Conservation (phyloP, 2,329 filamentous ascomycete genomes). For the Colletotrichum costaricense region DNA sequence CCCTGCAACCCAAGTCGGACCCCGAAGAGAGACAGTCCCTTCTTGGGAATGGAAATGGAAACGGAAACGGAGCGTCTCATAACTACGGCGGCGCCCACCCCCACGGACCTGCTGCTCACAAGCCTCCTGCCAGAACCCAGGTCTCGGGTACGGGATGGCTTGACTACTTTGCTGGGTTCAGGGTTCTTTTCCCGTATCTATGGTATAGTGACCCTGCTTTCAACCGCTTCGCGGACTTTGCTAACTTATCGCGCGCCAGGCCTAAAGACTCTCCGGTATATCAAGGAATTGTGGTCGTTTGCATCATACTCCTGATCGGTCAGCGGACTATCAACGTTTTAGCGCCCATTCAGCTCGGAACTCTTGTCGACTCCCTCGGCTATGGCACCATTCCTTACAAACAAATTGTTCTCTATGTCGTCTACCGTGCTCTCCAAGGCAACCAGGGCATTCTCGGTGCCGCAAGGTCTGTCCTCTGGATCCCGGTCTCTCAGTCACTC, state of each 20-base stretch:
- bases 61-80: slow-evolving; percentile 45
- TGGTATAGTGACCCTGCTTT: slow-evolving; percentile 44
- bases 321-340: slow-evolving; percentile 58
- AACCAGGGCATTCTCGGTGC: slow-evolving; percentile 57
- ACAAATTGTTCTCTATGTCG: slow-evolving; percentile 54
- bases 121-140: slow-evolving; percentile 40
- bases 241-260: slow-evolving; percentile 41
- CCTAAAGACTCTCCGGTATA: slow-evolving; percentile 54
- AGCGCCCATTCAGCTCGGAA: slow-evolving; percentile 55
- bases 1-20: slow-evolving; percentile 41
- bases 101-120: not conserved
- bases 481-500: slow-evolving; percentile 56
- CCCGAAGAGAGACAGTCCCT: slow-evolving; percentile 52
- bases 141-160: slow-evolving; percentile 53
- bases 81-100: slow-evolving; percentile 43
- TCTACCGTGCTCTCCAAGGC: slow-evolving; percentile 58
- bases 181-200: slow-evolving; percentile 57
- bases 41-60: slow-evolving; percentile 53
- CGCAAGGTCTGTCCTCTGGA: slow-evolving; percentile 57
- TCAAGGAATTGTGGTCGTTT: slow-evolving; percentile 54
- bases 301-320: slow-evolving; percentile 51
- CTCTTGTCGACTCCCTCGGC: slow-evolving; percentile 53
- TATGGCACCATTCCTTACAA: slow-evolving; percentile 54
- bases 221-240: no score
- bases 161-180: slow-evolving; percentile 58